Evolutionary conservation across 495 filamentous ascomycete species (phyloP), one percentile per base, ranked within the genome.

Genomic region (Extremus antarcticus): DNA sequence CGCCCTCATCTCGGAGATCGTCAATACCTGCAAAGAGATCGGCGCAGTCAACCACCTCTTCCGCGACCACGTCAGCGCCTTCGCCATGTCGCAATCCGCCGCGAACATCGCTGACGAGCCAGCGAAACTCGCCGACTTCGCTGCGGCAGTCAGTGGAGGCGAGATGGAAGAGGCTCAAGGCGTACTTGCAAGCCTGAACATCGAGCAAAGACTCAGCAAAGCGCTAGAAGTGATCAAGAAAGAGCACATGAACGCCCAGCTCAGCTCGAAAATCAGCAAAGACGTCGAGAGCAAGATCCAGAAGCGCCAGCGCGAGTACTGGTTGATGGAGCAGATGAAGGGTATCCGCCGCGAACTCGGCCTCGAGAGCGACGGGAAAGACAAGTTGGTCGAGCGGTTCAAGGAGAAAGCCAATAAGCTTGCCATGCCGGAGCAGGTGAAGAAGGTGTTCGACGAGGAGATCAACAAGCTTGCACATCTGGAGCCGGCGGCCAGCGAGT

Each of bases 321-420:
- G 88, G 88, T 73, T 99, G 19, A 91, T 92, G 88, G 92, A 99
- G 68, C 94, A 99, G 65, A 94, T 97, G 90, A 97, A 96, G 72
- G 94, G 89, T n/a, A 97, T 99, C 64, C 83, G 86, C 56, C 77
- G 91, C 51, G 94, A 99, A 67, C 77, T 99, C 20, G 94, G 94
- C 15, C 88, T 96, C 53, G 94, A 97, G 69, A 92, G 87, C 2
- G 92, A 99, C 63, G 92, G 94, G 29, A 99, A 95, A 68, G 92
- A 99, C 56, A 96, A 95, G 70, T 77, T 99, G 23, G 86, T 97
- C 1, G 94, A 97, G 70, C 92, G 85, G 65, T 99, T 97, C 72
- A 91, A 85, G 70, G 90, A 95, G 66, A 96, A 95, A 73, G 89
- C 88, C 0, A 80, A 81, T 57, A 96, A 94, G 68, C 74, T 99